Evolutionary conservation across 768 basidiomycete species (phyloP).

Genomic region (Galerina sulciceps): DNA sequence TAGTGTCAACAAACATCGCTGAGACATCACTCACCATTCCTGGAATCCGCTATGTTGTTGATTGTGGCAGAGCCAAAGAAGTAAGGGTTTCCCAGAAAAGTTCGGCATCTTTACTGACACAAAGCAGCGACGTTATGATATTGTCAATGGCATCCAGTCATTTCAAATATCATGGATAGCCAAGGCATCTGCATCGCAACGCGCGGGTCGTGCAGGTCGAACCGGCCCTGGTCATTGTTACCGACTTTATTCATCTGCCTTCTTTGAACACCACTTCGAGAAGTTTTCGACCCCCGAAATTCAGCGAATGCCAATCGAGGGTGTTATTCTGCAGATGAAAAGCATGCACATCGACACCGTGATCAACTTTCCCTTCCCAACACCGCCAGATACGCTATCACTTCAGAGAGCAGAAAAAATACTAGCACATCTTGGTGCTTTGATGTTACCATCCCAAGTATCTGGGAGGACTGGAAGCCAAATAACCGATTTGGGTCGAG

Average conservation of each 20-base stretch:
- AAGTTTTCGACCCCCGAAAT: conserved; percentile 91
- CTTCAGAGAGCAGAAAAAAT: conserved; percentile 83
- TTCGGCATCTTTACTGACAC: neutral
- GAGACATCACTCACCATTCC: conserved; percentile 98
- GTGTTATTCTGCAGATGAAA: conserved; percentile 98
- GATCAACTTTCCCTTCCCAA: conserved; percentile 97
- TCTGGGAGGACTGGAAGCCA: conserved; percentile 42
- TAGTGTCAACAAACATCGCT: conserved; percentile 95
- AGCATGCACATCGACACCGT: conserved; percentile 98
- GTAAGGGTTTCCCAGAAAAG: conserved; percentile 38
- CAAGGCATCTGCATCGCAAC: conserved; percentile 92
- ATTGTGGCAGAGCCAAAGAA: conserved; percentile 95
- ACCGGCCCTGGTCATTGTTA: conserved; percentile 99
- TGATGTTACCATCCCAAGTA: conserved; percentile 42
- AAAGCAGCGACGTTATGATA: conserved; percentile 79
- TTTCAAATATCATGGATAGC: conserved; percentile 95
- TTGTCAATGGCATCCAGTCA: conserved; percentile 81
- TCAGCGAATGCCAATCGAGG: conserved; percentile 94
- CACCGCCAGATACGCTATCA: conserved; percentile 81
- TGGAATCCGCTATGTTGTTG: conserved; percentile 96
- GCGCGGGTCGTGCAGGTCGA: conserved; percentile 95
- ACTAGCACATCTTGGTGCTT: conserved; percentile 82
- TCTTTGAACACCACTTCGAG: conserved; percentile 93
- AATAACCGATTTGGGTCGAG: conserved; percentile 88
- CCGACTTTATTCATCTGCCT: conserved; percentile 92